Percentiles rank a stretch among this genome's conserved stretches.
Conservation (phyloP, 805 yeast genomes). For the Metschnikowia sp. region DNA sequence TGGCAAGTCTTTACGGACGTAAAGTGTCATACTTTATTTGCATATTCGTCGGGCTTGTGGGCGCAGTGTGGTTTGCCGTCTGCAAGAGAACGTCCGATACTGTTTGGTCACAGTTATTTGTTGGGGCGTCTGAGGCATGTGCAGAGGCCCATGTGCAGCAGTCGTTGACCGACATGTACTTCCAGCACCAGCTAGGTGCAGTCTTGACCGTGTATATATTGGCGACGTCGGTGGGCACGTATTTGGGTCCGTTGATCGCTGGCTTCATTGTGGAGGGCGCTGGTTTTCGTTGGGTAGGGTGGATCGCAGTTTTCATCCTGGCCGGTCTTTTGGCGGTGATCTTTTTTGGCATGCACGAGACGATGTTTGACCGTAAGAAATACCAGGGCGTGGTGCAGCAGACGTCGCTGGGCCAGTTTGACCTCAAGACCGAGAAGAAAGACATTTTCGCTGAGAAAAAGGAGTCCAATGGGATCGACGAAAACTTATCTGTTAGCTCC, state of each 20-base stretch:
- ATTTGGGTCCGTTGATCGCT: conserved; percentile 74
- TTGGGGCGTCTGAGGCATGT: conserved; percentile 77
- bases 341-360: conserved; percentile 66
- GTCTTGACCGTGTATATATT: conserved; percentile 70
- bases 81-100: conserved; percentile 55
- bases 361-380: conserved; percentile 50
- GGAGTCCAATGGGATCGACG: neutral
- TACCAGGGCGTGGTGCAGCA: conserved; percentile 17
- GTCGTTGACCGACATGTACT: conserved; percentile 69
- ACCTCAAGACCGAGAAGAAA: conserved; percentile 1
- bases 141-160: conserved; percentile 71
- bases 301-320: conserved; percentile 56
- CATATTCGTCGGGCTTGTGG: conserved; percentile 54
- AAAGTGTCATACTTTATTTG: conserved; percentile 63
- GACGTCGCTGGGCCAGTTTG: neutral
- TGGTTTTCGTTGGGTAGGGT: conserved; percentile 80
- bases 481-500: conserved; percentile 10
- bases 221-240: conserved; percentile 74
- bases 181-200: conserved; percentile 72
- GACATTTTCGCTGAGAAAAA: neutral
- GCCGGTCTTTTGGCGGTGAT: conserved; percentile 49
- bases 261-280: conserved; percentile 62
- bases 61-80: conserved; percentile 69
- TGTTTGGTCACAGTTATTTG: conserved; percentile 74
- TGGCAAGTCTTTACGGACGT: conserved; percentile 66